phyloP scores from a whole-genome alignment of 2,329 filamentous ascomycete species.

The Arthrobotrys musiformis region DNA sequence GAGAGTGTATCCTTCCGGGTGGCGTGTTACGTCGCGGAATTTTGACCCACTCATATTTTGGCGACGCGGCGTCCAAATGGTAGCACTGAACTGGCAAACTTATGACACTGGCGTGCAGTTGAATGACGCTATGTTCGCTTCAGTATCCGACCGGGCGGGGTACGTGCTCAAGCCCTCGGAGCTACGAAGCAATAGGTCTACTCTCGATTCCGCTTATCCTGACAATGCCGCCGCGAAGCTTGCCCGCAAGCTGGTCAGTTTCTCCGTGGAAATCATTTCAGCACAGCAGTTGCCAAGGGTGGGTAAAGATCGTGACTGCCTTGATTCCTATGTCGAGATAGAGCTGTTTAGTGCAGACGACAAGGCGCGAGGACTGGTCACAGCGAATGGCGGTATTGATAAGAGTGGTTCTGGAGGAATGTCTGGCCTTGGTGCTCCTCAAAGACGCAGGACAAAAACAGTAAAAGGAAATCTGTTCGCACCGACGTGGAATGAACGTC shows the following conservation, averaged over 20 bases:
- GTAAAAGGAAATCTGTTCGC: slow-evolving; percentile 92
- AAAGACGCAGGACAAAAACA: slow-evolving; percentile 81
- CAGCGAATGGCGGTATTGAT: slow-evolving; percentile 74
- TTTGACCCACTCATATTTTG: slow-evolving; percentile 94
- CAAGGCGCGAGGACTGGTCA: slow-evolving; percentile 78
- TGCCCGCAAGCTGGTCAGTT: slow-evolving; percentile 82
- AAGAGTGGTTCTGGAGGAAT: slow-evolving; percentile 69
- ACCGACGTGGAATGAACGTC: slow-evolving; percentile 82
- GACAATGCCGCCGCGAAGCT: slow-evolving; percentile 69
- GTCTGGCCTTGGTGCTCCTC: slow-evolving; percentile 76
- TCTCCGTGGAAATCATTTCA: slow-evolving; percentile 88
- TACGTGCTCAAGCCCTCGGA: slow-evolving; percentile 94
- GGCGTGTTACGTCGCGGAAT: slow-evolving; percentile 86
- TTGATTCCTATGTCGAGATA: slow-evolving; percentile 94
- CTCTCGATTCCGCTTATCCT: slow-evolving; percentile 65
- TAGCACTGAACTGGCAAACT: slow-evolving; percentile 97
- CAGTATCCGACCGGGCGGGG: slow-evolving; percentile 83
- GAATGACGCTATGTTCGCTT: slow-evolving; percentile 97
- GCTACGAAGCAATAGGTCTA: slow-evolving; percentile 76
- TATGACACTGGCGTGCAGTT: slow-evolving; percentile 95
- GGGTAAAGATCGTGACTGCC: slow-evolving; percentile 66
- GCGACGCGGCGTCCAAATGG: slow-evolving; percentile 97
- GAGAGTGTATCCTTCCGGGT: slow-evolving; percentile 89
- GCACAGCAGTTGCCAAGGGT: slow-evolving; percentile 88
- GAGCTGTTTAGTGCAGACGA: slow-evolving; percentile 96